phyloP scores from a whole-genome alignment of 768 basidiomycete species.

The Rhodotorula kratochvilovae region DNA sequence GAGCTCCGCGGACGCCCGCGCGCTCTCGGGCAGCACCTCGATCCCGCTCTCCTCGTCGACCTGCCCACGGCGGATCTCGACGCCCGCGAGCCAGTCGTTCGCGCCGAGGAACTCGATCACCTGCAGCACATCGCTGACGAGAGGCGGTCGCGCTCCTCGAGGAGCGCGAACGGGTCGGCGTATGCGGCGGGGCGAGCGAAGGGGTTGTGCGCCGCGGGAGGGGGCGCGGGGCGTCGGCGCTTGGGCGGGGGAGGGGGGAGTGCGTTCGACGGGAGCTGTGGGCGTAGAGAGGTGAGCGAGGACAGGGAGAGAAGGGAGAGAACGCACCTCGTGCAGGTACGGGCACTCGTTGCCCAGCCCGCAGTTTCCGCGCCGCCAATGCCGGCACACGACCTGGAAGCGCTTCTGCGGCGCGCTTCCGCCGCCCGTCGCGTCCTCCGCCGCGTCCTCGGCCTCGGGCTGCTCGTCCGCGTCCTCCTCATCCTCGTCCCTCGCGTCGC shows the following conservation, averaged over 20 bases:
- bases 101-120: constrained; percentile 31
- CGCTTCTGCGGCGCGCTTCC: constrained; percentile 1
- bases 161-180: constrained; percentile 29
- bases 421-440: background rate
- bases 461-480: background rate
- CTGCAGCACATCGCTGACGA: constrained; percentile 28
- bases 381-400: constrained; percentile 31
- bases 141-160: constrained; percentile 28
- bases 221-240: constrained; percentile 31
- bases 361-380: constrained; percentile 32
- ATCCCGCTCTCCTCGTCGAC: constrained; percentile 39
- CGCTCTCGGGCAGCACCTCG: constrained; percentile 19
- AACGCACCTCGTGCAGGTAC: constrained; percentile 32
- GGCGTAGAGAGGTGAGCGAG: background rate
- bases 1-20: background rate
- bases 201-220: constrained; percentile 26
- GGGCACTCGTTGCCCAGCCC: constrained; percentile 28
- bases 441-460: background rate
- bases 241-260: constrained; percentile 13
- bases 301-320: background rate
- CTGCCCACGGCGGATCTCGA: constrained; percentile 30
- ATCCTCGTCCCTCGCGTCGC: background rate
- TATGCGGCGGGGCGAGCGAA: constrained; percentile 26
- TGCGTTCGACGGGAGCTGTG: constrained; percentile 22
- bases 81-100: constrained; percentile 34